phyloP scores from a whole-genome alignment of 257 asterid genomes.

The Solanum paucissectum region DNA sequence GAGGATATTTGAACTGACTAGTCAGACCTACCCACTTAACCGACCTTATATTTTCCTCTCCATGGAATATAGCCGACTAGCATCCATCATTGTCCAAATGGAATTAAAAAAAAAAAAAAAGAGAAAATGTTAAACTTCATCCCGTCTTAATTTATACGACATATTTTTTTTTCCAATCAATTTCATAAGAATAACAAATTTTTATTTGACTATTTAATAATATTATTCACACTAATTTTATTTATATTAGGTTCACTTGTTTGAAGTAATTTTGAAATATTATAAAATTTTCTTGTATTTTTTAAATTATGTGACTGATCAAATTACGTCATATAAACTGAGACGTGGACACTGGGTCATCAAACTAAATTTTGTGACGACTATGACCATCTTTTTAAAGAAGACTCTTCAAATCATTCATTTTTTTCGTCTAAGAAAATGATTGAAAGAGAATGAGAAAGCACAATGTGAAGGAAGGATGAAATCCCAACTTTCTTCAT shows the following conservation, averaged over 20 bases:
- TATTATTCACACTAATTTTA: no score
- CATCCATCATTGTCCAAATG: not conserved
- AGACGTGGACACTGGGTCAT: not conserved
- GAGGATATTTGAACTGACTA: not conserved
- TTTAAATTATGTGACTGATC: rapidly evolving
- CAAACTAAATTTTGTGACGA: not conserved
- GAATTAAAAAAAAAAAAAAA: not conserved
- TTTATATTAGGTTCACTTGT: not conserved
- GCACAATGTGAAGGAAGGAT: not conserved
- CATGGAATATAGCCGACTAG: not conserved
- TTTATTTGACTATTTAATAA: no score
- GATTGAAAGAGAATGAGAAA: conserved; percentile 2
- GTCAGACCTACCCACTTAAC: conserved; percentile 36
- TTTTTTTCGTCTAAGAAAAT: not conserved
- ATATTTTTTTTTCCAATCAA: no score
- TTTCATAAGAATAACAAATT: no score
- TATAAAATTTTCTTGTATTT: no score
- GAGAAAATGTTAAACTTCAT: not conserved
- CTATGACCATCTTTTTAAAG: not conserved
- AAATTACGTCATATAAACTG: no score
- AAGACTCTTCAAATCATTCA: not conserved
- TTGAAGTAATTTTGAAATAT: no score
- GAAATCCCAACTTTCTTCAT: not conserved
- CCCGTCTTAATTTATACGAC: no score
- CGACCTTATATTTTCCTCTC: conserved; percentile 4